A percentile compares a stretch with the other conserved stretches of the same genome.
Conservation (phyloP, 441 rosid genomes). For the Croton setiger region DNA sequence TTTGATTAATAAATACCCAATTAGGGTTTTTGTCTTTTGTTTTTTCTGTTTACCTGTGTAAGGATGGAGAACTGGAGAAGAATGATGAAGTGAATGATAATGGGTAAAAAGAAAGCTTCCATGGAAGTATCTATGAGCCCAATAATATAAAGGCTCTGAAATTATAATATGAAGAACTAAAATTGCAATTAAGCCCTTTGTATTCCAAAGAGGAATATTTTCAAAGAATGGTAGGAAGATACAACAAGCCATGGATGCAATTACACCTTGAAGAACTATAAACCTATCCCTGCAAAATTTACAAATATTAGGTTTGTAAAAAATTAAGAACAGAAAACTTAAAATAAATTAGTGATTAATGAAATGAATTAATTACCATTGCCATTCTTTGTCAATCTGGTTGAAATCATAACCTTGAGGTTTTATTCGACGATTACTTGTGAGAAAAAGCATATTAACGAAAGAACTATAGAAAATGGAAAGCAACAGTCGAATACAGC, state of each 20-base stretch:
- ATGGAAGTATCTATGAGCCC: conserved; percentile 64
- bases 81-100: conserved; percentile 80
- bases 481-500: conserved; percentile 36
- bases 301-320: not conserved
- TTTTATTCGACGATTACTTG: conserved; percentile 47
- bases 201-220: conserved; percentile 61
- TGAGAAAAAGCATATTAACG: conserved; percentile 62
- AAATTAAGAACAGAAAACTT: not conserved
- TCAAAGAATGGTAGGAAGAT: conserved; percentile 40
- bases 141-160: conserved; percentile 85
- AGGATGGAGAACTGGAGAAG: conserved; percentile 70
- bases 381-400: conserved; percentile 88
- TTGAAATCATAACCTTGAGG: conserved; percentile 73
- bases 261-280: conserved; percentile 68
- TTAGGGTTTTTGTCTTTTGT: too few relatives aligned
- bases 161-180: conserved; percentile 60
- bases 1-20: not conserved
- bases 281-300: conserved; percentile 73
- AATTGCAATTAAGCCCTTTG: conserved; percentile 54
- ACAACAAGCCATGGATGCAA: conserved; percentile 54
- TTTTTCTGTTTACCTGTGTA: conserved; percentile 55
- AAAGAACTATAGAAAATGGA: conserved; percentile 42
- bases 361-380: conserved; percentile 47
- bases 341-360: not conserved
- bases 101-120: conserved; percentile 44